These are phyloP conservation scores for Diutina ranongensis DNA, from an alignment of 1,139 yeast species.

Conservation along the genomic window DNA sequence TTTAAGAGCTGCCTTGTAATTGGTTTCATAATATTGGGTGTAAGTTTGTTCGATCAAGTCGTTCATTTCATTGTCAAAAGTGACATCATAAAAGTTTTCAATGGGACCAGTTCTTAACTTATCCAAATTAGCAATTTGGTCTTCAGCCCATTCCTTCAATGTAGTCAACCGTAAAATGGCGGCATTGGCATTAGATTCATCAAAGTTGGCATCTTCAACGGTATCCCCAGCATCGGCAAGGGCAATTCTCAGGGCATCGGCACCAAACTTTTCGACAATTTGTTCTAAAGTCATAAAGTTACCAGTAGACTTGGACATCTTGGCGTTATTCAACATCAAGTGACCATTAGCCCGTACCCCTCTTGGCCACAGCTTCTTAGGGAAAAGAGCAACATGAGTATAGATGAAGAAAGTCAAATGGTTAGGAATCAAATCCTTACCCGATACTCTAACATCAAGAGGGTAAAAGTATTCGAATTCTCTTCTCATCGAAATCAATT, in stretches of 20 bases:
- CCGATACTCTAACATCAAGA: conserved; percentile 81
- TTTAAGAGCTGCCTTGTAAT: conserved; percentile 84
- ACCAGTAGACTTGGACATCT: conserved; percentile 98
- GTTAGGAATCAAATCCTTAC: conserved; percentile 95
- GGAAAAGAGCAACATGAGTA: conserved; percentile 87
- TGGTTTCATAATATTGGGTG: conserved; percentile 57
- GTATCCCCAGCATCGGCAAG: conserved; percentile 98
- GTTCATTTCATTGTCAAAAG: conserved; percentile 93
- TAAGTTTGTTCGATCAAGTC: conserved; percentile 62
- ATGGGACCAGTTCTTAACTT: conserved; percentile 61
- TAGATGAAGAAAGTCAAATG: conserved; percentile 94
- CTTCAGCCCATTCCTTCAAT: conserved; percentile 93
- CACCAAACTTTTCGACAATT: conserved; percentile 81
- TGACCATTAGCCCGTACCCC: conserved; percentile 96
- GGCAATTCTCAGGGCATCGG: conserved; percentile 96
- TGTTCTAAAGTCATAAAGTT: conserved; percentile 88
- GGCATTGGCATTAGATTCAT: conserved; percentile 93
- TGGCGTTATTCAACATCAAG: conserved; percentile 85
- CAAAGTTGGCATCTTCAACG: conserved; percentile 96
- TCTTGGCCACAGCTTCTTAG: conserved; percentile 81
- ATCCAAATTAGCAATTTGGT: conserved; percentile 39
- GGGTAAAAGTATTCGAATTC: conserved; percentile 96
- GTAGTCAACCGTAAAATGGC: conserved; percentile 90
- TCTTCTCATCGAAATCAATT: conserved; percentile 68
- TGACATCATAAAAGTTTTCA: conserved; percentile 64